A percentile compares a stretch with the other conserved stretches of the same genome.
Conservation (phyloP, 108 stramenopile species). For the Mediolabrus comicus region DNA sequence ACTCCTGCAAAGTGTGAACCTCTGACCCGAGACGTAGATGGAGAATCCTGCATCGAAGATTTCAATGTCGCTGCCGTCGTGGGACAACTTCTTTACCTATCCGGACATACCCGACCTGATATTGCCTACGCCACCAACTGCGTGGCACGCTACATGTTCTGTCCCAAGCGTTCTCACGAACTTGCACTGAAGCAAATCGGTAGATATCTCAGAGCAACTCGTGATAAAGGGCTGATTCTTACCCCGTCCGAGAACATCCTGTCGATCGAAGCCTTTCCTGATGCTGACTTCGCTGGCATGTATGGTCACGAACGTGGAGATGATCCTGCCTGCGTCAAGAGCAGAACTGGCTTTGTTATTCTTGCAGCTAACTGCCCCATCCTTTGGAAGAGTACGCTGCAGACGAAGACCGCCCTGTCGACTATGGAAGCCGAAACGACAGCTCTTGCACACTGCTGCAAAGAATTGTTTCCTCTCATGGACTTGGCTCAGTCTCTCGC, state of each 20-base stretch:
- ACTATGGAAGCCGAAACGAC: constrained; percentile 57
- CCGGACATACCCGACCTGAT: constrained; percentile 26
- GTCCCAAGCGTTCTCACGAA: constrained; percentile 37
- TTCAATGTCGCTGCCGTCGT: constrained; percentile 22
- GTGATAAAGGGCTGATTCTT: constrained; percentile 31
- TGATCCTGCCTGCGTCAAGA: constrained; percentile 41
- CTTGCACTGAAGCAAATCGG: constrained; percentile 37
- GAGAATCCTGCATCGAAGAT: not conserved
- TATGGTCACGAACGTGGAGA: constrained; percentile 26
- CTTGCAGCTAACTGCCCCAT: constrained; percentile 29
- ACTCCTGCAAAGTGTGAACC: not conserved
- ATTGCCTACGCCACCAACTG: constrained; percentile 37
- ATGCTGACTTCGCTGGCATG: constrained; percentile 51
- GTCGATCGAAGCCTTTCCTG: constrained; percentile 40
- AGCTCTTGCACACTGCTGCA: constrained; percentile 32
- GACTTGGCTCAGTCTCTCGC: constrained; percentile 13
- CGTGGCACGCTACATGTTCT: constrained; percentile 23
- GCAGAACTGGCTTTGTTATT: constrained; percentile 53
- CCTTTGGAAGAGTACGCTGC: constrained; percentile 45
- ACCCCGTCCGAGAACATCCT: constrained; percentile 2
- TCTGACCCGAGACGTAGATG: constrained; percentile 3
- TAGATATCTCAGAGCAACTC: constrained; percentile 34
- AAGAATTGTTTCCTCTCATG: constrained; percentile 34
- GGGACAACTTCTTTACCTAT: constrained; percentile 39
- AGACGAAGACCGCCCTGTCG: constrained; percentile 44